Base-by-base conservation (phyloP, 2,329 filamentous ascomycete genomes). In the Xylaria sp. region DNA sequence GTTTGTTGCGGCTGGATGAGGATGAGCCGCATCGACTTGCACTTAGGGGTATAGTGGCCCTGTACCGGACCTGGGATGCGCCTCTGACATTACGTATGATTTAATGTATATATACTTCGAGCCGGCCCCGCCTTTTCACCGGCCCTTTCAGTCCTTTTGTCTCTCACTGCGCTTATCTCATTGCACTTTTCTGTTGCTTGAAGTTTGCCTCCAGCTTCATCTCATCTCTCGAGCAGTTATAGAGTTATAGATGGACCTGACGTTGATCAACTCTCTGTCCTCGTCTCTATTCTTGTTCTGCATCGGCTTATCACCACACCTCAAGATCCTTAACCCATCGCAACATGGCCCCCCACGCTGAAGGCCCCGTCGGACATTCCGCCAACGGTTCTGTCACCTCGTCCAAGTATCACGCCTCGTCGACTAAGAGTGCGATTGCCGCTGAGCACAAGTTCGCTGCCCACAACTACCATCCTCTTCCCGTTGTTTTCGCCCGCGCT, bases 381-480 rank as follows among this genome's bases (percentile, higher is more conserved):
- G 75, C 76, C 74, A 80, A 79, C 73, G 82, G 80, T 72, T 75
- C 76, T 57, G 73, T 76, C 25, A 60, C 69, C 36, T 73, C 75
- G 68, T 82, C 83, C 59, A 84, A 83, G 74, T 89, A 87, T 84
- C 96, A 98, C 83, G 88, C 94, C 64, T 80, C 92, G 23, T 94
- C 95, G 31, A 94, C 94, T 52, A 84, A 90, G 67, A 86, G 88
- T 75, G 95, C 96, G 76, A 97, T 98, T 80, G 84, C 90, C 62
- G 84, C 90, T 62, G 96, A 99, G 84, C 86, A 93, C 78, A 86
- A 92, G 79, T 95, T 89, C 81, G 96, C 96, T 59, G 96, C 96
- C 58, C 96, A 99, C 89, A 99, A 99, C 86, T 99, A 99, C 86
- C 94, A 98, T 82, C 96, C 96, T 18, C 89, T 99, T 2, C 96